Evolutionary conservation across 495 filamentous ascomycete species (phyloP).

Genomic region (Viridothelium virens): DNA sequence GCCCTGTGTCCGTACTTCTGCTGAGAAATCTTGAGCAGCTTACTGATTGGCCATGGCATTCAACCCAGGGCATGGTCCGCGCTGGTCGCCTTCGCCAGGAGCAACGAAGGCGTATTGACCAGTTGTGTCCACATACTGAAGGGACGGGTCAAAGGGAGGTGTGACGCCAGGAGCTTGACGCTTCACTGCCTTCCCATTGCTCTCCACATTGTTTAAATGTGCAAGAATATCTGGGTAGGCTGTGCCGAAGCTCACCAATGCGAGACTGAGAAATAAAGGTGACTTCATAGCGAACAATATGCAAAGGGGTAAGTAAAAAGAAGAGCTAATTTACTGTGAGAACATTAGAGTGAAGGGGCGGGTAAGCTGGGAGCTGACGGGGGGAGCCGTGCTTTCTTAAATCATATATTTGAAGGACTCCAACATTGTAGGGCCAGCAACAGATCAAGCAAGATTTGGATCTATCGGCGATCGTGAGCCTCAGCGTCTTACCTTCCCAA

Average conservation of each 20-base stretch:
- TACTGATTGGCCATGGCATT: conserved; percentile 42
- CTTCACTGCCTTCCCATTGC: neutral
- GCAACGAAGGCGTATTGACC: conserved; percentile 9
- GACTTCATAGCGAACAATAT: too few species aligned
- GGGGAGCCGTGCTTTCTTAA: too few species aligned
- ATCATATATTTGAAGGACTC: too few species aligned
- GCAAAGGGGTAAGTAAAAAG: too few species aligned
- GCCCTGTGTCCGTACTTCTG: neutral
- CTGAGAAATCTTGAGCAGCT: neutral
- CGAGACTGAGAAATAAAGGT: neutral
- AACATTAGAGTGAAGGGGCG: too few species aligned
- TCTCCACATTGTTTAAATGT: neutral
- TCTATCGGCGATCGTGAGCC: too few species aligned
- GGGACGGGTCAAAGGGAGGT: neutral
- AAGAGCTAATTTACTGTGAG: too few species aligned
- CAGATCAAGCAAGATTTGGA: too few species aligned
- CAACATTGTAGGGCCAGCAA: too few species aligned
- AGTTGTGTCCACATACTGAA: neutral
- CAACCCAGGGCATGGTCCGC: conserved; percentile 45
- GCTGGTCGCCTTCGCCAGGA: conserved; percentile 11
- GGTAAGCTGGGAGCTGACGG: too few species aligned
- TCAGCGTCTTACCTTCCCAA: too few species aligned
- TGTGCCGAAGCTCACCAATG: neutral
- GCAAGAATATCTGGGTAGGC: neutral
- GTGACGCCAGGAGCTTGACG: neutral